Conservation (phyloP, 2,329 filamentous ascomycete genomes). For the Bipolaris zeicola region DNA sequence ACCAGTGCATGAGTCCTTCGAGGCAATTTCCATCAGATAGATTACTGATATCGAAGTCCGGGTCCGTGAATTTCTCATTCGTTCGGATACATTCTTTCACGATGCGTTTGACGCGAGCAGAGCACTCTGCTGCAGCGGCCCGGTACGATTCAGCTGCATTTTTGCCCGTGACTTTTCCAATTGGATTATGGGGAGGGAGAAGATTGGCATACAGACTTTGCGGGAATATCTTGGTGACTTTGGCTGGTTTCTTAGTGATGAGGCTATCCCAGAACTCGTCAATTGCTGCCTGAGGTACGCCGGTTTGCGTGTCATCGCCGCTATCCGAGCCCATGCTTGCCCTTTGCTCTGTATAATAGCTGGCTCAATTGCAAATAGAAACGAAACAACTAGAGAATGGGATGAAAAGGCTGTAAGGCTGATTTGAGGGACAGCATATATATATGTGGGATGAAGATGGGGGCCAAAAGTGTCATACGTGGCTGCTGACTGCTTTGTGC, state of each 20-base stretch:
- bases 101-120: slow-evolving; percentile 62
- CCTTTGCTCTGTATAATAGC: not conserved
- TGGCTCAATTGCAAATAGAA: too few relatives aligned
- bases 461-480: slow-evolving; percentile 13
- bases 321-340: slow-evolving; percentile 26
- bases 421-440: not conserved
- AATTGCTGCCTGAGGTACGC: slow-evolving; percentile 65
- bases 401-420: not conserved
- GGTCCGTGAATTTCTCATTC: slow-evolving; percentile 84
- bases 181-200: slow-evolving; percentile 41
- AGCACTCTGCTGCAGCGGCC: slow-evolving; percentile 71
- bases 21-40: slow-evolving; percentile 55
- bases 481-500: slow-evolving; percentile 15
- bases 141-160: slow-evolving; percentile 71
- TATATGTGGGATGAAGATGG: slow-evolving; percentile 16
- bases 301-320: slow-evolving; percentile 21
- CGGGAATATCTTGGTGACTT: slow-evolving; percentile 72
- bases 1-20: slow-evolving; percentile 49
- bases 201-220: slow-evolving; percentile 65
- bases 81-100: slow-evolving; percentile 69
- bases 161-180: slow-evolving; percentile 62
- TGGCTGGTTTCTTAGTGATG: slow-evolving; percentile 71
- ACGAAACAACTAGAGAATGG: not conserved
- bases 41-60: slow-evolving; percentile 82
- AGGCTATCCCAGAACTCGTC: slow-evolving; percentile 75